Base-by-base conservation (phyloP, 2,329 filamentous ascomycete genomes). In the Colletotrichum endophyticum region DNA sequence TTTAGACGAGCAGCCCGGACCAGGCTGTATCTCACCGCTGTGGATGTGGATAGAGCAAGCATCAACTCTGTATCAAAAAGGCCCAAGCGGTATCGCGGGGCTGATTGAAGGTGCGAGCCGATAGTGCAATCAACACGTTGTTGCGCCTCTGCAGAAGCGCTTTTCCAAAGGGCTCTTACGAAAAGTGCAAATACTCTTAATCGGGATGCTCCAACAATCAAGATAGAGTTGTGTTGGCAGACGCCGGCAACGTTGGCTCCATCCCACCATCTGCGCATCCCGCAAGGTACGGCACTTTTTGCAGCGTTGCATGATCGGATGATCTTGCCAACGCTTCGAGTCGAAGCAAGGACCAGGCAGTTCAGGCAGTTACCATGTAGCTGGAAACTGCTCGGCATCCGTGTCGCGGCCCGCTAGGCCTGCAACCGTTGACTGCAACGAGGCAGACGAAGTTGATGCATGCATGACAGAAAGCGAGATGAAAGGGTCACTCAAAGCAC, bases 231-330 rank as follows among this genome's bases (percentile, higher is more conserved):
- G 53, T 28, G 69, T 49, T 66, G 57, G 28, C 66, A 66, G 62
- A n/a, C 63, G 49, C 56, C 64, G 57, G 27, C 34, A 44, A 15
- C 64, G 72, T 22, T 62, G 59, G 30, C 44, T 62, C 59, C 61
- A 39, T 64, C 32, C 19, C 27, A 49, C 56, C 61, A 59, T 39
- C 16, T 12, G 39, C 39, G 39, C 39, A 36, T 15, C 30, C 15
- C 12, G 57, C 34, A 16, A 34, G 15, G 62, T 63, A 16, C 44
- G 39, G 39, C 39, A 49, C 39, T n/a, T 49, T 44, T 56, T 12
- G 70, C 70, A 76, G 70, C 73, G 70, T 75, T 63, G 72, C 72
- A 75, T 77, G 53, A 77, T 67, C 72, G 61, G 75, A 71, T 70
- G 72, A 77, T 77, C 49, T 66, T 34, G 61, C 59, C 66, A 61